A percentile compares a stretch with the other conserved stretches of the same genome.
Evolutionary conservation across 208 protist species (phyloP).

Genomic region (Acanthamoeba culbertsoni): DNA sequence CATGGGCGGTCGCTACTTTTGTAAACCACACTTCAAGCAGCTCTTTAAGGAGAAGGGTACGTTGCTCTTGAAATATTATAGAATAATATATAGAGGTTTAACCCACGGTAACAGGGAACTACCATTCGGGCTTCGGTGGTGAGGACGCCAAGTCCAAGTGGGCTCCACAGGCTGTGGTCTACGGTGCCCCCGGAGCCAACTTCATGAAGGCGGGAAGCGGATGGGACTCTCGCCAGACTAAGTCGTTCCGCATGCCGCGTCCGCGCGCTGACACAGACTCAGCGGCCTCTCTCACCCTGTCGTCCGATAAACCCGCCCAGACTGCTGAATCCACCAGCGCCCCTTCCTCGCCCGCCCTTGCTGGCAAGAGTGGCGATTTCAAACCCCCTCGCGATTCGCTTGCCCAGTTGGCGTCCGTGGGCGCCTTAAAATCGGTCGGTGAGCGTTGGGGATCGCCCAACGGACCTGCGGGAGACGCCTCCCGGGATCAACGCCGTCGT

Average conservation of each 20-base stretch:
- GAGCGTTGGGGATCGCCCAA: background rate
- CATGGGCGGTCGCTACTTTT: background rate
- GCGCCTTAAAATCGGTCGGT: background rate
- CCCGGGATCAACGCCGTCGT: background rate
- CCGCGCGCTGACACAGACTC: background rate
- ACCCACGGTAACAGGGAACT: constrained; percentile 1
- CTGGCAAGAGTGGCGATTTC: background rate
- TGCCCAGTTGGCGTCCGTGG: background rate
- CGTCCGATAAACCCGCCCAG: background rate
- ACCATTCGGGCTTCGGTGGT: constrained; percentile 18
- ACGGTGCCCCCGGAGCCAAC: background rate
- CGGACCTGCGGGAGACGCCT: background rate
- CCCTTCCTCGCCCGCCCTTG: background rate
- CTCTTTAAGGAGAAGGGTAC: constrained; percentile 22
- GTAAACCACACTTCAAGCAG: constrained; percentile 52
- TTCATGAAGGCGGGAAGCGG: background rate
- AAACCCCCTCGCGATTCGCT: background rate
- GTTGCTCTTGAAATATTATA: too few relatives aligned
- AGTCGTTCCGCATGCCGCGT: constrained; percentile 39
- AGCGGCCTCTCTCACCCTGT: background rate
- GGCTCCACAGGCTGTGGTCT: background rate
- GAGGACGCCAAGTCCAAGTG: constrained; percentile 56
- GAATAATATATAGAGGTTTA: too few relatives aligned
- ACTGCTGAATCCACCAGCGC: background rate
- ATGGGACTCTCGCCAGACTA: background rate